Evolutionary conservation across 2,329 filamentous ascomycete genomes (phyloP), one percentile per base, ranked within the genome.

Genomic region (Aspergillus sp.): DNA sequence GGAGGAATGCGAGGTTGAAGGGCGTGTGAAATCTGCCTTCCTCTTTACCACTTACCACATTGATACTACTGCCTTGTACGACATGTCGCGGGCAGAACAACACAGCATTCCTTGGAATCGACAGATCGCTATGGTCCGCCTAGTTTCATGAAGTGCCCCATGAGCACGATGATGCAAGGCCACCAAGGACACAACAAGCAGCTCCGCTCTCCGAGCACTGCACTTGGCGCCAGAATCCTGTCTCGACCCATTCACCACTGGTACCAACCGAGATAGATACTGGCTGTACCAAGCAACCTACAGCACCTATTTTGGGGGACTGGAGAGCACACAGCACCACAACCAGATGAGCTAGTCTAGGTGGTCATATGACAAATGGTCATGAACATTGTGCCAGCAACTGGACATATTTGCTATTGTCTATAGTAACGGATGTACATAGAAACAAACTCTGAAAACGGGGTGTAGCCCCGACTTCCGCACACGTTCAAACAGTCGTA

Each of bases 1-100:
- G 80, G 50, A 77, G 80, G 61, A 78, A 75, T 63, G 79, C 79
- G 41, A 80, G 83, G 61, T 66, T 81, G 67, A 80, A 77, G 66
- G 71, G 70, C 17, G 56, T 70, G 48, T 74, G 6, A 19, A 39
- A 8, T 22, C 9, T 12, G 12, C 9, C 17, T 41, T 20, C 3
- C 6, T 34, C 47, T 44, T 30, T 37, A 37, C 30, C 11, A 37
- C n/a, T 30, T 37, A 37, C 30, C 11, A 37, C n/a, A 22, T 41
- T 19, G 30, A 42, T 6, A 20, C 15, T n/a, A 20, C 20, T 20
- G 20, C 20, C 20, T 3, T 20, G 20, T 3, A 4, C 20, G 20
- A 19, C 19, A 19, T 19, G 3, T 19, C 19, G 19, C 19, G 19
- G 17, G 40, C n/a, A 2, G 6, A n/a, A 11, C n/a, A 20, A 5